These are phyloP conservation scores for Leptographium procerum DNA, from an alignment of 2,329 filamentous ascomycete species.

Conservation along the genomic window DNA sequence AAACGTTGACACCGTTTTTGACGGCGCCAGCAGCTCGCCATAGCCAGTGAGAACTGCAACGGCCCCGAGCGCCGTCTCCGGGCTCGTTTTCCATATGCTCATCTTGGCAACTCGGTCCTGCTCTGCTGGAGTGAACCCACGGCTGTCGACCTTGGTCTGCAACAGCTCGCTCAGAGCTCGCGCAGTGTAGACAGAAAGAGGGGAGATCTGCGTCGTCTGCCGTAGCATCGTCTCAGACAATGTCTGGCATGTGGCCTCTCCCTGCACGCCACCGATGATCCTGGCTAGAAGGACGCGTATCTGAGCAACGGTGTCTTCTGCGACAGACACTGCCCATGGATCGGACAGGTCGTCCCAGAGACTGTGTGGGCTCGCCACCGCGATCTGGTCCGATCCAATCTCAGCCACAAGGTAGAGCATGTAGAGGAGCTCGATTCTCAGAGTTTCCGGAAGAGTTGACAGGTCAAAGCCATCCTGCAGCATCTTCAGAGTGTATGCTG, in stretches of 20 bases:
- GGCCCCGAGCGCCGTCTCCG: constrained; percentile 35
- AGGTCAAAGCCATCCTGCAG: constrained; percentile 32
- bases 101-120: constrained; percentile 37
- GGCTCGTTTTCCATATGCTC: constrained; percentile 34
- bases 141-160: constrained; percentile 31
- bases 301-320: constrained; percentile 31
- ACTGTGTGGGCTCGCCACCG: constrained; percentile 28
- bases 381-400: constrained; percentile 43
- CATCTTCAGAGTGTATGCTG: constrained; percentile 55
- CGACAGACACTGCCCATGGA: constrained; percentile 23
- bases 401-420: constrained; percentile 39
- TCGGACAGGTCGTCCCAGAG: constrained; percentile 34
- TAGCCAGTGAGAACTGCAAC: constrained; percentile 41
- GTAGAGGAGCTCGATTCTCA: constrained; percentile 39
- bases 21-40: constrained; percentile 35
- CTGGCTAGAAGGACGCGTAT: constrained; percentile 26
- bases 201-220: constrained; percentile 28
- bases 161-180: constrained; percentile 40
- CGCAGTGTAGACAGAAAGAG: constrained; percentile 39
- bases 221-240: constrained; percentile 34
- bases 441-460: constrained; percentile 25
- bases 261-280: constrained; percentile 19
- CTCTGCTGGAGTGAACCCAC: constrained; percentile 31
- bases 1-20: constrained; percentile 38
- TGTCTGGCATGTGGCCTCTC: constrained; percentile 16